Conservation (phyloP, 2,329 filamentous ascomycete species). For the Penicillium sp. region DNA sequence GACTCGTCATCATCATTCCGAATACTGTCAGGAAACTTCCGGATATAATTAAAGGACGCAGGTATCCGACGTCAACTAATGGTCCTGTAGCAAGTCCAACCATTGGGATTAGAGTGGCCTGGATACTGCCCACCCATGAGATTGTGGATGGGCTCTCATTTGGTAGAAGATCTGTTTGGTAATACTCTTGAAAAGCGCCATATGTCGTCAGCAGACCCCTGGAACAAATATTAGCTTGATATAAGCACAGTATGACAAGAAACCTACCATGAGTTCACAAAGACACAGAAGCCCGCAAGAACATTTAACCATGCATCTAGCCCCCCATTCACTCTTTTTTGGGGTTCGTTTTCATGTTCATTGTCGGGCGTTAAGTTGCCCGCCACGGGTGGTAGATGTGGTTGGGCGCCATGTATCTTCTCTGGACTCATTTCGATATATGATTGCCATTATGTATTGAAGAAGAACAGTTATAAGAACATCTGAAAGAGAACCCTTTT, state of each 20-base stretch:
- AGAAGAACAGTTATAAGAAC: constrained; percentile 4
- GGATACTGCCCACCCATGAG: constrained; percentile 50
- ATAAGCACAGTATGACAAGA: too few species aligned
- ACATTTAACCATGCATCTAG: constrained; percentile 31
- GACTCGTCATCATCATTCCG: constrained; percentile 32
- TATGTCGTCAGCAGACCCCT: constrained; percentile 47
- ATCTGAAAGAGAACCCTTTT: constrained; percentile 2
- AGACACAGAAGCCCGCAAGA: constrained; percentile 31
- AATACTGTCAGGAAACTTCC: constrained; percentile 42
- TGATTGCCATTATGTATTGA: background rate
- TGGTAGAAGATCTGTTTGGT: constrained; percentile 39
- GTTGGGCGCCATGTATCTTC: constrained; percentile 4
- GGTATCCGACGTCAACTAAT: constrained; percentile 48
- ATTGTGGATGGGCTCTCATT: constrained; percentile 41
- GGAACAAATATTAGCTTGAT: constrained; percentile 1
- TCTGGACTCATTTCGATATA: constrained; percentile 4
- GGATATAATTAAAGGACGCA: constrained; percentile 38
- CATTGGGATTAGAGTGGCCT: constrained; percentile 48
- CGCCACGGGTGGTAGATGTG: background rate
- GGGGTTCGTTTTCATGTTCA: background rate
- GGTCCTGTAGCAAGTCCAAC: constrained; percentile 50
- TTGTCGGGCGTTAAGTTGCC: background rate
- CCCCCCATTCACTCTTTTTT: constrained; percentile 24
- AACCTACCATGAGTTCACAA: constrained; percentile 34
- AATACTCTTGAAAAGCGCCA: constrained; percentile 51